phyloP scores from a whole-genome alignment of 2,329 filamentous ascomycete species.

The Beauveria asiatica region DNA sequence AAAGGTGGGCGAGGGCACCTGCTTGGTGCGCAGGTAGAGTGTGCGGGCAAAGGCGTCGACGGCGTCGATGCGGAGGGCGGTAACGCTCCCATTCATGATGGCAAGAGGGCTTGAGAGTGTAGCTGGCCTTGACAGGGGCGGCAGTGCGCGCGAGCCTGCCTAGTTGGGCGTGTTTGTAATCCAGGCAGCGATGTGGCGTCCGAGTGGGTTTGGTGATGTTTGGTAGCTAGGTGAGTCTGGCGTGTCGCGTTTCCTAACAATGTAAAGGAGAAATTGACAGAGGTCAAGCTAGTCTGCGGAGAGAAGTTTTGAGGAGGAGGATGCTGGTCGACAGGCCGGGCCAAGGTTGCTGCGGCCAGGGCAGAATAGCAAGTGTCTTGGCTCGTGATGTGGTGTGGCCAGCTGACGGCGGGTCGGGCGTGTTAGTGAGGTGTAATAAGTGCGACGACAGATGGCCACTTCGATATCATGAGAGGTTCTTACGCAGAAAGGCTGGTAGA shows the following conservation, averaged over 20 bases:
- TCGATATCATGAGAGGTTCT: neutral
- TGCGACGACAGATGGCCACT: neutral
- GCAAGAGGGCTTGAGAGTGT: neutral
- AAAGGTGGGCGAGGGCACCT: constrained; percentile 36
- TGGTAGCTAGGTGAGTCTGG: neutral
- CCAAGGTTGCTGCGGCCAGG: neutral
- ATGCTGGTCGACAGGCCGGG: neutral
- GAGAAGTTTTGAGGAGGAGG: neutral
- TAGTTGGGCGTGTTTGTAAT: neutral
- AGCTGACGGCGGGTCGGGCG: constrained; percentile 2
- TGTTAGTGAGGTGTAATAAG: neutral
- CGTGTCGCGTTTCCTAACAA: neutral
- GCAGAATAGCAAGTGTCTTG: neutral
- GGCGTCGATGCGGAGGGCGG: constrained; percentile 41
- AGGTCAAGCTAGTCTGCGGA: too few species aligned
- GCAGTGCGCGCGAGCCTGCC: neutral
- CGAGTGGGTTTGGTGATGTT: neutral
- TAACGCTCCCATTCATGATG: constrained; percentile 10
- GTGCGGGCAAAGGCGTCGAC: constrained; percentile 47
- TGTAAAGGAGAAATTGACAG: neutral
- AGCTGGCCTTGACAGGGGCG: neutral
- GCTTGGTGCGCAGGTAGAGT: constrained; percentile 45
- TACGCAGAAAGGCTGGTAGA: too few species aligned
- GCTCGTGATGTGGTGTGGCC: constrained; percentile 5
- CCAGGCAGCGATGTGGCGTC: neutral